Evolutionary conservation across 2,329 filamentous ascomycete species (phyloP).

Genomic region (Amauroascus niger): DNA sequence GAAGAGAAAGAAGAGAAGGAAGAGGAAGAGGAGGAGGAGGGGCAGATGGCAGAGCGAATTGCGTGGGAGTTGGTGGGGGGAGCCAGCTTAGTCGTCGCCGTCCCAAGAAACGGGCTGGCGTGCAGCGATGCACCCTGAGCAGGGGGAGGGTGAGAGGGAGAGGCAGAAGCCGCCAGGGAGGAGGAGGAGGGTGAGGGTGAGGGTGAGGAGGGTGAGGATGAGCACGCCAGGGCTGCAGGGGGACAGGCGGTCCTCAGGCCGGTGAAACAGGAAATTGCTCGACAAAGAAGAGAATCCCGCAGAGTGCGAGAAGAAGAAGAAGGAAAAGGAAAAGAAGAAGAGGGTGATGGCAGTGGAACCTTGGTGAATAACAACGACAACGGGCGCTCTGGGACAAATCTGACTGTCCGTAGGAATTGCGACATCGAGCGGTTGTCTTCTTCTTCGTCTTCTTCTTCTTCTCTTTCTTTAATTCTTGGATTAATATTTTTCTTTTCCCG

Average conservation of each 20-base stretch:
- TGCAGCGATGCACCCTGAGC: slow-evolving; percentile 1
- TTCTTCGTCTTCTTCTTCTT: too few relatives aligned
- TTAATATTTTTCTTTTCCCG: neutral
- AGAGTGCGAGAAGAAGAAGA: too few relatives aligned
- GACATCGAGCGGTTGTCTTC: neutral
- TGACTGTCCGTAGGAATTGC: neutral
- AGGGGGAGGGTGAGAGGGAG: slow-evolving; percentile 8
- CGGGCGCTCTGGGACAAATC: slow-evolving; percentile 2
- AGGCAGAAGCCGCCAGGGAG: too few relatives aligned
- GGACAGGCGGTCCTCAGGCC: slow-evolving; percentile 1
- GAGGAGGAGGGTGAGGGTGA: too few relatives aligned
- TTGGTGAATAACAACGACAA: too few relatives aligned
- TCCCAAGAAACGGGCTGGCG: slow-evolving; percentile 10
- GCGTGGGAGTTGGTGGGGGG: slow-evolving; percentile 27
- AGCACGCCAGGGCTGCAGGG: slow-evolving; percentile 11
- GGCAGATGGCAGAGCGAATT: slow-evolving; percentile 11
- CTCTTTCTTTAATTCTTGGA: neutral
- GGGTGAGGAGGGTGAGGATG: too few relatives aligned
- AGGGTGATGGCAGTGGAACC: slow-evolving; percentile 3
- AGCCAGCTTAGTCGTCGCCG: slow-evolving; percentile 29
- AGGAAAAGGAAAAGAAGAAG: too few relatives aligned
- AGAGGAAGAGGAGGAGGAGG: slow-evolving; percentile 21
- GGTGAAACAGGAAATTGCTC: slow-evolving; percentile 5
- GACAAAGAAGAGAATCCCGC: neutral
- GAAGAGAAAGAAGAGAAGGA: slow-evolving; percentile 21